Conservation (phyloP, 1,139 yeast genomes). For the Lodderomyces parapsilosis region DNA sequence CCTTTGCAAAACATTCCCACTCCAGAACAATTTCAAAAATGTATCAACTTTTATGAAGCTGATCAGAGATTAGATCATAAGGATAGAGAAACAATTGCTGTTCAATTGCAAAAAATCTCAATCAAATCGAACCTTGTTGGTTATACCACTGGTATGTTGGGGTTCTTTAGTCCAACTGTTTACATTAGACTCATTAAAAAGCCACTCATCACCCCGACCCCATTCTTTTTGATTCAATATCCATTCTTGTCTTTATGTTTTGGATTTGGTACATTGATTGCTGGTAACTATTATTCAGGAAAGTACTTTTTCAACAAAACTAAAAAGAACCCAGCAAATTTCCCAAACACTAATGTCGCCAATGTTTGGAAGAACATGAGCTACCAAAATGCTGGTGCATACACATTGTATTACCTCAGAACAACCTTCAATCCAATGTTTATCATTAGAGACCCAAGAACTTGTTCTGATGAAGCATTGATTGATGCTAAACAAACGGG, state of each 20-base stretch:
- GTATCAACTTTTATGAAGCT: slow-evolving; percentile 43
- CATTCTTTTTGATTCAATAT: slow-evolving; percentile 20
- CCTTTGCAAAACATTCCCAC: slow-evolving; percentile 18
- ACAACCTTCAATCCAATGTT: slow-evolving; percentile 34
- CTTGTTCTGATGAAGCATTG: slow-evolving; percentile 22
- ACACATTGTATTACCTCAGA: slow-evolving; percentile 34
- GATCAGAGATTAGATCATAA: slow-evolving; percentile 31
- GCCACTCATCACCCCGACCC: slow-evolving; percentile 9
- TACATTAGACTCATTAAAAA: slow-evolving; percentile 15
- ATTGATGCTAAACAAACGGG: slow-evolving; percentile 26
- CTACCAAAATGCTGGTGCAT: slow-evolving; percentile 35
- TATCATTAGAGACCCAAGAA: slow-evolving; percentile 39
- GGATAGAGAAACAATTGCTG: slow-evolving; percentile 33
- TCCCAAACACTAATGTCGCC: slow-evolving; percentile 9
- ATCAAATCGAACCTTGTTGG: slow-evolving; percentile 28
- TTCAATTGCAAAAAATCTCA: slow-evolving; percentile 29
- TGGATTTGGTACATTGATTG: slow-evolving; percentile 27
- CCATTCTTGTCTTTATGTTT: slow-evolving; percentile 36
- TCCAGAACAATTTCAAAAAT: slow-evolving; percentile 37
- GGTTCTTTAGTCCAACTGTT: slow-evolving; percentile 28
- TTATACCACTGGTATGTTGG: slow-evolving; percentile 23
- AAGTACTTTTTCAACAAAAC: slow-evolving; percentile 24
- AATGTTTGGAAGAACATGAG: slow-evolving; percentile 43
- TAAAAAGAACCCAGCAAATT: slow-evolving; percentile 1
- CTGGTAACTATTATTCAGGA: slow-evolving; percentile 25